These are phyloP conservation scores for Amborella trichopoda DNA, from an alignment of 164 flowering plant genomes.

Conservation along the genomic window DNA sequence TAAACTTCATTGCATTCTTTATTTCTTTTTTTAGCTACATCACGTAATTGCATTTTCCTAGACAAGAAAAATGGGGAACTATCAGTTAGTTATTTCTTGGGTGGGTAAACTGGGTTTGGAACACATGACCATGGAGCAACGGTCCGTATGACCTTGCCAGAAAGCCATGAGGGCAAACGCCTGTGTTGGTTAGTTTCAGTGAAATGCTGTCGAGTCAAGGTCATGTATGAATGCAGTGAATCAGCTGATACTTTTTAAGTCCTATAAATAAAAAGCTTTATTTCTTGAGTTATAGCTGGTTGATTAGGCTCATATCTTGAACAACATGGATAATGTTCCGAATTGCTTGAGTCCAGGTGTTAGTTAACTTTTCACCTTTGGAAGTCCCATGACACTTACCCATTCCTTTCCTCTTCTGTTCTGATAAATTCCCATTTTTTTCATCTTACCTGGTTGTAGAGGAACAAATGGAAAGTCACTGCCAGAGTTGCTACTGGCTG, in stretches of 20 bases:
- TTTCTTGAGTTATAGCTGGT: background rate
- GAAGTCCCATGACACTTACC: no score
- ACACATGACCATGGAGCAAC: no score
- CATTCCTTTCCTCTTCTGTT: background rate
- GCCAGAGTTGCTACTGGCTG: slow-evolving; percentile 17
- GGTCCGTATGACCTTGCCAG: no score
- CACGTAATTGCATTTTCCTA: background rate
- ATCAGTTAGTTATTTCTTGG: background rate
- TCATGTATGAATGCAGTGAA: no score
- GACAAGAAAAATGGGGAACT: background rate
- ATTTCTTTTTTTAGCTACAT: background rate
- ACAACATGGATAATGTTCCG: no score
- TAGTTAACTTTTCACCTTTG: background rate
- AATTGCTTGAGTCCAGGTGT: no score
- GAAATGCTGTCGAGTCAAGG: no score
- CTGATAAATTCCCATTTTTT: background rate
- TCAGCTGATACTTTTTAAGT: no score
- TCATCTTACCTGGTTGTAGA: slow-evolving; percentile 5
- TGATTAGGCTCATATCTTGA: background rate
- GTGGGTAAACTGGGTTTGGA: no score
- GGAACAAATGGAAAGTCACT: slow-evolving; percentile 9
- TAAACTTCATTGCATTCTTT: background rate
- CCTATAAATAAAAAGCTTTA: background rate
- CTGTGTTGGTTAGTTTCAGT: no score
- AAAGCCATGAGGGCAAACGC: no score